phyloP scores from a whole-genome alignment of 352 stramenopile genomes.

The Pythium brachiatum region DNA sequence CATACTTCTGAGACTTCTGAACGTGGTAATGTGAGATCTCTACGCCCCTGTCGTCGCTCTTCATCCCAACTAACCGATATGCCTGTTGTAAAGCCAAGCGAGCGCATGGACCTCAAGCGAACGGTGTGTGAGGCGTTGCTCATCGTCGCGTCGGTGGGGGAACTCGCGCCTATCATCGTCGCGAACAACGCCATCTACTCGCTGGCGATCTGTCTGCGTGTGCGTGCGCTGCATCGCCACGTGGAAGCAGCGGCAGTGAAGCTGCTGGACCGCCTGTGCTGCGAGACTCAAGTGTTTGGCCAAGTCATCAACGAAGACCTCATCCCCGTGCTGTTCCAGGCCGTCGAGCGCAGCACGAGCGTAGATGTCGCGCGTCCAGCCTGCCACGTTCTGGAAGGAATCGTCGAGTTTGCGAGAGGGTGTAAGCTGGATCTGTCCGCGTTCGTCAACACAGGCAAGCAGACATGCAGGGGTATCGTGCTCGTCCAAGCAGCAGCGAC shows the following conservation, averaged over 20 bases:
- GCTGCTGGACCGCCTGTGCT: conserved; percentile 37
- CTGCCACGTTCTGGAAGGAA: conserved; percentile 67
- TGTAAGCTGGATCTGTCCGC: conserved; percentile 56
- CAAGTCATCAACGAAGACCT: conserved; percentile 61
- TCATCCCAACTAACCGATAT: not conserved
- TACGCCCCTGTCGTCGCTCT: too few species aligned
- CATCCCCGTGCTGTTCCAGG: conserved; percentile 43
- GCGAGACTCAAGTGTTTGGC: conserved; percentile 42
- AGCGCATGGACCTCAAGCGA: conserved; percentile 39
- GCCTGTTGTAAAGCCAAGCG: conserved; percentile 17
- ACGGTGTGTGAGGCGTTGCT: conserved; percentile 38
- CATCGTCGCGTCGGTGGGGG: conserved; percentile 33
- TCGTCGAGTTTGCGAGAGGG: conserved; percentile 57
- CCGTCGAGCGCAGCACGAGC: conserved; percentile 55
- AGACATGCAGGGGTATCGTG: conserved; percentile 35
- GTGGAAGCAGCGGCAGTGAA: conserved; percentile 33
- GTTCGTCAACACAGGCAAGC: conserved; percentile 30
- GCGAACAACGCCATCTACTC: conserved; percentile 38
- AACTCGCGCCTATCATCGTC: conserved; percentile 42
- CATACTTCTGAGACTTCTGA: conserved; percentile 36
- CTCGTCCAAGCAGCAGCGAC: conserved; percentile 40
- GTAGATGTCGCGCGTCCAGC: conserved; percentile 44
- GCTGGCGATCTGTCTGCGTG: conserved; percentile 36
- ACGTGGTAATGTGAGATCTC: conserved; percentile 18
- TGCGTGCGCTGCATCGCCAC: conserved; percentile 21